Conservation (phyloP, 163 green algal species). For the Volvox carteri region DNA sequence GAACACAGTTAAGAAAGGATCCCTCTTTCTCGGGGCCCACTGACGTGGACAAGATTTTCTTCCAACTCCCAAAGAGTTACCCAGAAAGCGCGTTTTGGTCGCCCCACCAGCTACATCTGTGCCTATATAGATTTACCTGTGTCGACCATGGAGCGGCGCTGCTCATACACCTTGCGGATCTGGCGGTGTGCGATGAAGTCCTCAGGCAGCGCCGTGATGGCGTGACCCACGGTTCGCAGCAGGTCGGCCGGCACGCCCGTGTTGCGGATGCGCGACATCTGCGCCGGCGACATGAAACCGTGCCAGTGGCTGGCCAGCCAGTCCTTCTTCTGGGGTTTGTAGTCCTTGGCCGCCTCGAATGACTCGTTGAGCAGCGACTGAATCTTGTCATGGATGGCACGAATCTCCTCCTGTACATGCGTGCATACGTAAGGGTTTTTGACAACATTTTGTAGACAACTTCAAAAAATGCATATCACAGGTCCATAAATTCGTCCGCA, state of each 20-base stretch:
- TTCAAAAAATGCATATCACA: no score
- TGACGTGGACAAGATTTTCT: no score
- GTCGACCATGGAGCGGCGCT: conserved; percentile 86
- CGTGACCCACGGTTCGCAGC: conserved; percentile 83
- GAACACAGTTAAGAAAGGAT: no score
- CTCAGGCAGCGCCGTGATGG: conserved; percentile 89
- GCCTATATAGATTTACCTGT: no score
- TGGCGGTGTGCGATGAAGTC: conserved; percentile 90
- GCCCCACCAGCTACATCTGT: no score
- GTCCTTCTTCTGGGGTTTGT: conserved; percentile 88
- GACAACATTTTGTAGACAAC: no score
- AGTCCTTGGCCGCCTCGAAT: conserved; percentile 90
- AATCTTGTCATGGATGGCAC: conserved; percentile 72
- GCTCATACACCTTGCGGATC: conserved; percentile 96
- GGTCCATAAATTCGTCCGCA: no score
- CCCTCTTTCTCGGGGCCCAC: no score
- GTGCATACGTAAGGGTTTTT: no score
- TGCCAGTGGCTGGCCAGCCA: conserved; percentile 94
- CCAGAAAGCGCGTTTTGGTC: no score
- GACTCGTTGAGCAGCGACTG: conserved; percentile 82
- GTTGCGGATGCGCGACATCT: conserved; percentile 93
- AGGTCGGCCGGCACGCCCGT: conserved; percentile 84
- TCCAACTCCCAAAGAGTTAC: no score
- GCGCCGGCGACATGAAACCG: conserved; percentile 92
- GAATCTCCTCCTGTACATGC: conserved; percentile 41